phyloP scores from a whole-genome alignment of 345 rosid species.

The Gossypium rotundifolium region DNA sequence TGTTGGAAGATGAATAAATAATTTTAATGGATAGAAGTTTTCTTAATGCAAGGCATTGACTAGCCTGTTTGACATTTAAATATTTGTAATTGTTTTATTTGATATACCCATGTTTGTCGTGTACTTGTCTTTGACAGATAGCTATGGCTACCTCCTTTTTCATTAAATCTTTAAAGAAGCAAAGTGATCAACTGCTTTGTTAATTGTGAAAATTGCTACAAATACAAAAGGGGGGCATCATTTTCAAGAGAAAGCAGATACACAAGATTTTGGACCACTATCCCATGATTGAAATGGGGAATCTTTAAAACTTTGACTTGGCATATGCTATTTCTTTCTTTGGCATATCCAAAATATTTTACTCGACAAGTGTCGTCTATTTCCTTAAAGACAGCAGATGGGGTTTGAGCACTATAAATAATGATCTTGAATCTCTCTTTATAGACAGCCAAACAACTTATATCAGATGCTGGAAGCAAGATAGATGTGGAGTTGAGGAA shows the following conservation, averaged over 20 bases:
- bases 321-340: constrained; percentile 21
- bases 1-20: background rate
- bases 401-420: constrained; percentile 14
- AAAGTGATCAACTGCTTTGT: background rate
- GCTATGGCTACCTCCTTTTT: background rate
- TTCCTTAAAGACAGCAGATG: background rate
- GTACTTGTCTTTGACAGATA: background rate
- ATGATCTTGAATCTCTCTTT: constrained; percentile 8
- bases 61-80: background rate
- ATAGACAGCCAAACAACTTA: background rate
- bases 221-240: background rate
- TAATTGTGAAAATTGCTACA: background rate
- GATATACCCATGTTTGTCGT: background rate
- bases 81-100: background rate
- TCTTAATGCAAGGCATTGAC: background rate
- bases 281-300: constrained; percentile 21
- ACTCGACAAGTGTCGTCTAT: background rate
- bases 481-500: constrained; percentile 18
- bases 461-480: background rate
- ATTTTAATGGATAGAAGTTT: background rate
- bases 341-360: constrained; percentile 17
- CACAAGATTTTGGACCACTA: constrained; percentile 25
- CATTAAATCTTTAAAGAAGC: background rate
- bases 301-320: constrained; percentile 15
- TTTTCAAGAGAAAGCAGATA: constrained; percentile 5